Conservation (phyloP, 495 filamentous ascomycete species). For the Clohesyomyces aquaticus region DNA sequence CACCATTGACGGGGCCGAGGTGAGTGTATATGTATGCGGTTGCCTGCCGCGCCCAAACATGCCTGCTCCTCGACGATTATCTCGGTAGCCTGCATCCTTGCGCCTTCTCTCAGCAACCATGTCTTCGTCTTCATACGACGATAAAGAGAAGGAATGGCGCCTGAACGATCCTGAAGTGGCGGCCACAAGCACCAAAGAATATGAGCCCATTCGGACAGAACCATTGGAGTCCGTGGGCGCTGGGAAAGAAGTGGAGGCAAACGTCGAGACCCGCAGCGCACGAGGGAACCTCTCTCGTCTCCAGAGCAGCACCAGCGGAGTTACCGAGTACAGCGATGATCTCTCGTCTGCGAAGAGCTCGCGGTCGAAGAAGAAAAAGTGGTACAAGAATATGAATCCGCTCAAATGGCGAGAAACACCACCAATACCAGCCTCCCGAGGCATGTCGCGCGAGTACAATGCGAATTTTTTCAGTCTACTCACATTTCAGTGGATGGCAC, state of each 20-base stretch:
- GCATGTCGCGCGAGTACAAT: conserved; percentile 58
- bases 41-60: conserved; percentile 18
- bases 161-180: conserved; percentile 28
- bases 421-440: conserved; percentile 63
- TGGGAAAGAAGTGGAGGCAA: conserved; percentile 40
- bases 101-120: conserved; percentile 1
- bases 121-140: conserved; percentile 27
- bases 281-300: conserved; percentile 44
- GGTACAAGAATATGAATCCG: conserved; percentile 66
- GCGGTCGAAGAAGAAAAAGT: conserved; percentile 53
- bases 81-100: not conserved
- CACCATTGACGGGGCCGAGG: conserved; percentile 21
- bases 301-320: conserved; percentile 51
- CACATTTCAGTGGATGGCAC: conserved; percentile 71
- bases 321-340: conserved; percentile 53
- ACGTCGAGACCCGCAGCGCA: conserved; percentile 28
- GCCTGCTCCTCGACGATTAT: not conserved
- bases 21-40: conserved; percentile 20
- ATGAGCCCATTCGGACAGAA: conserved; percentile 41
- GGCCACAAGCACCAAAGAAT: conserved; percentile 22
- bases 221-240: conserved; percentile 39
- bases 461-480: conserved; percentile 64
- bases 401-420: conserved; percentile 63
- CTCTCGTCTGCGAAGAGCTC: conserved; percentile 40
- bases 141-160: conserved; percentile 37